Percentiles rank a stretch among this genome's conserved stretches.
Conservation (phyloP, 768 basidiomycete genomes). For the Phanerochaete sordida region DNA sequence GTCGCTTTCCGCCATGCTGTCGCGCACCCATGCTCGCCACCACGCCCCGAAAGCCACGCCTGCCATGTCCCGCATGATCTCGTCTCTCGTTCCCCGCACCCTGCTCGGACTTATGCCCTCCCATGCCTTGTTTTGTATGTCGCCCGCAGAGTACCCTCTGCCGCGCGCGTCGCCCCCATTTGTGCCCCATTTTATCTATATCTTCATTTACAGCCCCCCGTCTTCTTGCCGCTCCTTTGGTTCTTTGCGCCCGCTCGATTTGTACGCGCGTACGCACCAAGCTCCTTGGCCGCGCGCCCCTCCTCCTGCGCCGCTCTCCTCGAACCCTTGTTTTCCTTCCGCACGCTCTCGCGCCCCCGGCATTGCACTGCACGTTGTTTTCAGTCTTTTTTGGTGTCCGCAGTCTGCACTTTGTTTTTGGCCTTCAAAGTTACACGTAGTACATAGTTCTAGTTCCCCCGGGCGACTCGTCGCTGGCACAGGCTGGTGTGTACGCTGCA, state of each 20-base stretch:
- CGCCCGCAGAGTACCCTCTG: background rate
- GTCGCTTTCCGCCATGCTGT: background rate
- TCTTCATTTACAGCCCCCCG: background rate
- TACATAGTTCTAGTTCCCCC: background rate
- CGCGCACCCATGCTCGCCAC: background rate
- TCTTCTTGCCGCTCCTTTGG: constrained; percentile 2
- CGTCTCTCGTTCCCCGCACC: background rate
- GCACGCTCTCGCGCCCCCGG: background rate
- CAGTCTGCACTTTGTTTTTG: too few species aligned
- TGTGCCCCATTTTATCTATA: background rate
- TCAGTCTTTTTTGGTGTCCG: background rate
- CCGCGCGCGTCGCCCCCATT: background rate
- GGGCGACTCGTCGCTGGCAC: background rate
- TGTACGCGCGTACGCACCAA: background rate
- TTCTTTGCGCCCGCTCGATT: background rate
- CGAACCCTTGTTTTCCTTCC: background rate
- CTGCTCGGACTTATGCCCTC: background rate
- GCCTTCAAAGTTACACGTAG: background rate
- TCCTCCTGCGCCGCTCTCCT: background rate
- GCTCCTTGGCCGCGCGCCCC: background rate
- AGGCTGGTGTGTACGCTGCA: background rate
- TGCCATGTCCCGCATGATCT: background rate
- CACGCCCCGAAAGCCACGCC: background rate
- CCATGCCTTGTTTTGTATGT: constrained; percentile 10
- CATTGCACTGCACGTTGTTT: background rate